Evolutionary conservation across 192 early-diverging fungal genomes (phyloP), one percentile per base, ranked within the genome.

Genomic region (Chytriomyces sp.): DNA sequence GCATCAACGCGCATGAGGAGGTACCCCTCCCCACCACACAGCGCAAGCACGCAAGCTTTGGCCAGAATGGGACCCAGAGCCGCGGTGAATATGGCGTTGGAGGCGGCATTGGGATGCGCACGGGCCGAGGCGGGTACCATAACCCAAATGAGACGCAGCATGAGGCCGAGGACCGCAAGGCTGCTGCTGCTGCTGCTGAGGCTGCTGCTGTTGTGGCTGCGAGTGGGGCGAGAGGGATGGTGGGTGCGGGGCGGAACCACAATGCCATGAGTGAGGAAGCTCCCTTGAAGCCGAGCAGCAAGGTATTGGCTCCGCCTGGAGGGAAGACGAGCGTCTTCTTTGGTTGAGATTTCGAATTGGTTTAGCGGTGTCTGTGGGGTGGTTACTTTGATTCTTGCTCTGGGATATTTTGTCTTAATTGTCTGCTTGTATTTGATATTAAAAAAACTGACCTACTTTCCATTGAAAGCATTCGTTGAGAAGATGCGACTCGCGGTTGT

Each of bases 291-390:
- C 81, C 75, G 0, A 60, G 58, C 19, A 75, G 72, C 59, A 67
- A 70, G 33, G 79, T 77, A 19, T 37, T 80, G 49, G 58, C 59
- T 17, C 79, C 79, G 10, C 79, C 79, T 4, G 79, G 79, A 0
- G 79, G 79, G 17, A 74, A 73, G 58, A 76, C 75, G 32, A 68
- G 32, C 31, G 56, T 77, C 72, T 56, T 56, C 33, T 44, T 77
- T 75, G 75, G 75, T 39, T 77, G 52, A 76, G n/a, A n/a, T 2
- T 49, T 2, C n/a, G n/a, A n/a, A n/a, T n/a, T n/a, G n/a, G n/a
- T n/a, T n/a, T n/a, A n/a, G n/a, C n/a, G n/a, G n/a, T n/a, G n/a
- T n/a, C n/a, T n/a, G n/a, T n/a, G n/a, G n/a, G n/a, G n/a, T n/a
- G n/a, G n/a, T n/a, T n/a, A n/a, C n/a, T n/a, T n/a, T n/a, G n/a